These are phyloP conservation scores for Apodospora peruviana DNA, from an alignment of 495 filamentous ascomycete species.

Conservation along the genomic window DNA sequence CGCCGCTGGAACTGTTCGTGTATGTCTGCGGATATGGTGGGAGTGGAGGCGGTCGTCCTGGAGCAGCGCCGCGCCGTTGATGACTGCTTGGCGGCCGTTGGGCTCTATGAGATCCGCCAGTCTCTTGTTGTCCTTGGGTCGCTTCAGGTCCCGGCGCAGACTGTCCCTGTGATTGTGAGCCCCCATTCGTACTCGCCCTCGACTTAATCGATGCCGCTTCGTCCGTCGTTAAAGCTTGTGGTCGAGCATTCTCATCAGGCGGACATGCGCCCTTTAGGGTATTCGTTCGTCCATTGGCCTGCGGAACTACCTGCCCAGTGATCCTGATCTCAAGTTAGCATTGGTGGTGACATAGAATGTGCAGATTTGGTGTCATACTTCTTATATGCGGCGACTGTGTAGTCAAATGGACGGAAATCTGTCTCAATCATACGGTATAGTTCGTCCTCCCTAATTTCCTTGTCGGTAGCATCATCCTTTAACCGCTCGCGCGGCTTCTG, in stretches of 20 bases:
- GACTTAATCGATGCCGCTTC: slow-evolving; percentile 26
- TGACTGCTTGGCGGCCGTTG: slow-evolving; percentile 24
- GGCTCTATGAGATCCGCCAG: slow-evolving; percentile 17
- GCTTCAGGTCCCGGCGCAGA: slow-evolving; percentile 14
- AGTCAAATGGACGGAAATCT: slow-evolving; percentile 93
- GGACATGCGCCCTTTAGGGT: slow-evolving; percentile 3
- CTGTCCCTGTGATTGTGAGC: slow-evolving; percentile 12
- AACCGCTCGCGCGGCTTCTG: slow-evolving; percentile 90
- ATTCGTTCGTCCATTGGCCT: slow-evolving; percentile 1
- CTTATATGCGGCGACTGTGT: slow-evolving; percentile 67
- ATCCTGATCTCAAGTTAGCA: slow-evolving; percentile 16
- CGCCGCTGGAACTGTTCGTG: slow-evolving; percentile 16
- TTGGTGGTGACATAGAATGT: not conserved
- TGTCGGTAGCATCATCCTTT: slow-evolving; percentile 90
- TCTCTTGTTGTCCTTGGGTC: slow-evolving; percentile 9
- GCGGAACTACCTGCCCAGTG: slow-evolving; percentile 2
- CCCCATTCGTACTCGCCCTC: slow-evolving; percentile 18
- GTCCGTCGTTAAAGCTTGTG: slow-evolving; percentile 41
- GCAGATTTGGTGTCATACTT: slow-evolving; percentile 36
- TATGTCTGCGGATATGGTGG: slow-evolving; percentile 46
- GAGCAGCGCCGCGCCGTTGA: slow-evolving; percentile 10
- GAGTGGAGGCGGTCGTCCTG: slow-evolving; percentile 32
- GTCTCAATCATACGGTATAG: slow-evolving; percentile 92
- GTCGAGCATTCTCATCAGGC: slow-evolving; percentile 15
- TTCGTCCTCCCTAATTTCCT: slow-evolving; percentile 91